phyloP scores from a whole-genome alignment of 805 yeast genomes.

The Candida endomychidarum region DNA sequence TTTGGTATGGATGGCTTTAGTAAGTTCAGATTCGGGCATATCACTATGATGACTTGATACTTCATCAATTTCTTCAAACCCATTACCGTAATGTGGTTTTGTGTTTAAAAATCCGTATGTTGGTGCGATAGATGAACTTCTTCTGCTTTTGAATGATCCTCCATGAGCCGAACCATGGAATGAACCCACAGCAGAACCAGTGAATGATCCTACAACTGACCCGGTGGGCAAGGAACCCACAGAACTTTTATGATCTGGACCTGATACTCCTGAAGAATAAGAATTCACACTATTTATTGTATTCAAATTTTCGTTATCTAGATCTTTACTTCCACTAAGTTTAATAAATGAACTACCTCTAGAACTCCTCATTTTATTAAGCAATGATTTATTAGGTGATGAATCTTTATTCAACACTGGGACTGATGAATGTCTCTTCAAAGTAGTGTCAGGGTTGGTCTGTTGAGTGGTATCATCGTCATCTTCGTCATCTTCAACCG shows the following conservation, averaged over 20 bases:
- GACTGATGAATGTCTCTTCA: slow-evolving; percentile 10
- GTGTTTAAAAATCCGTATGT: slow-evolving; percentile 17
- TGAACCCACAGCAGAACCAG: slow-evolving; percentile 3
- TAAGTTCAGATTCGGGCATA: slow-evolving; percentile 13
- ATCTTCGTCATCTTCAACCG: slow-evolving; percentile 24
- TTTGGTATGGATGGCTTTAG: slow-evolving; percentile 15
- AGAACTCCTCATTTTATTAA: slow-evolving; percentile 8
- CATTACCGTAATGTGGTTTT: slow-evolving; percentile 11
- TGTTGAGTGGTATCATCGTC: slow-evolving; percentile 12
- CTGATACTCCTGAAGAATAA: slow-evolving; percentile 15
- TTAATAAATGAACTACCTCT: slow-evolving; percentile 10
- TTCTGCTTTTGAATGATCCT: slow-evolving; percentile 18
- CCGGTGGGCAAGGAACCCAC: slow-evolving; percentile 12
- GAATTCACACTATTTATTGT: slow-evolving; percentile 20
- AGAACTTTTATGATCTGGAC: slow-evolving; percentile 13
- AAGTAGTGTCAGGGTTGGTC: not conserved
- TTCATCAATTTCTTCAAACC: slow-evolving; percentile 15
- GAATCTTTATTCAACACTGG: slow-evolving; percentile 3
- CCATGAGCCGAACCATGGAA: not conserved
- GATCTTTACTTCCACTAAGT: slow-evolving; percentile 18
- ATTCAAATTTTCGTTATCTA: slow-evolving; percentile 37
- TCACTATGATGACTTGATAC: slow-evolving; percentile 3
- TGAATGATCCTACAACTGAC: not conserved
- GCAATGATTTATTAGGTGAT: slow-evolving; percentile 12
- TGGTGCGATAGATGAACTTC: slow-evolving; percentile 22